Evolutionary conservation across 306 rosid genomes (phyloP).

Genomic region (Arachis stenosperma): DNA sequence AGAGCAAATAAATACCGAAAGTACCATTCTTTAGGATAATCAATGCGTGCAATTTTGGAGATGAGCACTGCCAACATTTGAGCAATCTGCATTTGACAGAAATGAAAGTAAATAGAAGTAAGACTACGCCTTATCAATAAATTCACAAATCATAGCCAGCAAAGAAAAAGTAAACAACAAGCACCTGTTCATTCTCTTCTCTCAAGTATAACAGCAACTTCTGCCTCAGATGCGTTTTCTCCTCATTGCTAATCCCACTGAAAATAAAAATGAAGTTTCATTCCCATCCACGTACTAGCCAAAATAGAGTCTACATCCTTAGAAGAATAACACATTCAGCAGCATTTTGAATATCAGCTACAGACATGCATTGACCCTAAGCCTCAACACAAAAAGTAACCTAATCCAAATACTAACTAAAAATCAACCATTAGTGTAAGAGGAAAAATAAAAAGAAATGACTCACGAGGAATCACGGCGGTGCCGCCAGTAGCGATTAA

Average conservation of each 20-base stretch:
- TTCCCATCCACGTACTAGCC: slow-evolving; percentile 23
- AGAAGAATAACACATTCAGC: background rate
- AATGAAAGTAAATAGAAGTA: slow-evolving; percentile 36
- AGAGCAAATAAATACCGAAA: slow-evolving; percentile 28
- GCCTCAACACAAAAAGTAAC: background rate
- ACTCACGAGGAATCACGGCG: slow-evolving; percentile 71
- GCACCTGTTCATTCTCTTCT: slow-evolving; percentile 86
- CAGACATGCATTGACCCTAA: background rate
- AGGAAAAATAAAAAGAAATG: background rate
- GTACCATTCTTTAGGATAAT: slow-evolving; percentile 97
- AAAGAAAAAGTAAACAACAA: slow-evolving; percentile 8
- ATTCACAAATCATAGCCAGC: slow-evolving; percentile 20
- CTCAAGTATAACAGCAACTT: slow-evolving; percentile 80
- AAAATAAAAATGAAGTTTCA: slow-evolving; percentile 27
- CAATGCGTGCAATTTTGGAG: slow-evolving; percentile 92
- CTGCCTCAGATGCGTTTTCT: slow-evolving; percentile 80
- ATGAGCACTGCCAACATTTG: slow-evolving; percentile 82
- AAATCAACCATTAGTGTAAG: background rate
- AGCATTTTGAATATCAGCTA: slow-evolving; percentile 7
- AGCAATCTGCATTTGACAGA: slow-evolving; percentile 73
- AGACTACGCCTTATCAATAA: slow-evolving; percentile 29
- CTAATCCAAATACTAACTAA: background rate
- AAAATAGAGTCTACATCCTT: background rate
- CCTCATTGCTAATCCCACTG: slow-evolving; percentile 89
- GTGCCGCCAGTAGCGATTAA: slow-evolving; percentile 87